Evolutionary conservation across 352 stramenopile genomes (phyloP), one percentile per base, ranked within the genome.

Genomic region (Thraustochytrium sp.): DNA sequence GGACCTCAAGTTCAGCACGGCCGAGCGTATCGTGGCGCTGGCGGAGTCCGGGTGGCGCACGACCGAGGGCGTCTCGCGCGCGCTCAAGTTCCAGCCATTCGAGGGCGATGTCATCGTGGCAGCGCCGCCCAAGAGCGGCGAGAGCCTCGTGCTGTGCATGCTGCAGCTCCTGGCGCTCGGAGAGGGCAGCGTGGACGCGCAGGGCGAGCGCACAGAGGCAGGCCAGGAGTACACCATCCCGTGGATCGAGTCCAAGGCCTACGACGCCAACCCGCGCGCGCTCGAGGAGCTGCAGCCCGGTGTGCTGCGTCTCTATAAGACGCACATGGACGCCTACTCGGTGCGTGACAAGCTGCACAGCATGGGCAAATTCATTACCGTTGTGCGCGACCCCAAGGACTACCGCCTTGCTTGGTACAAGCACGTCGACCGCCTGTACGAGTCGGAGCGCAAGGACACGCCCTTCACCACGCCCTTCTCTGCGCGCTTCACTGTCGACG

Each of bases 111-210:
- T 80, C 11, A 26, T 80, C n/a, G 34, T 80, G n/a, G 23, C 44
- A 26, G 46, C 48, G 21, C 36, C 68, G 48, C 68, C 42, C n/a
- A 68, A 53, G 4, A 53, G 46, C 38, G 68, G 68, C 11, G 68
- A 80, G 68, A 42, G 68, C 46, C 76, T 80, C 44, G 13, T 80
- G 21, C 68, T 80, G 18, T 61, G 46, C 68, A 80, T 80, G 68
- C 42, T 77, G 40, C 31, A 80, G 44, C 42, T 80, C n/a, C 53
- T 80, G 13, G 31, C 68, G 1, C 31, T 80, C 18, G 53, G 53
- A n/a, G 68, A 46, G 13, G 63, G 63, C 34, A 53, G 68, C 26
- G 68, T 80, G 16, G 23, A 42, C 26, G 44, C 26, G 21, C 3
- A 64, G 8, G 68, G 53, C 37, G 21, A 53, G 13, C 46, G 48